Evolutionary conservation across 1,284 basidiomycete species (phyloP).

Genomic region (Phylloboletellus chloephorus): DNA sequence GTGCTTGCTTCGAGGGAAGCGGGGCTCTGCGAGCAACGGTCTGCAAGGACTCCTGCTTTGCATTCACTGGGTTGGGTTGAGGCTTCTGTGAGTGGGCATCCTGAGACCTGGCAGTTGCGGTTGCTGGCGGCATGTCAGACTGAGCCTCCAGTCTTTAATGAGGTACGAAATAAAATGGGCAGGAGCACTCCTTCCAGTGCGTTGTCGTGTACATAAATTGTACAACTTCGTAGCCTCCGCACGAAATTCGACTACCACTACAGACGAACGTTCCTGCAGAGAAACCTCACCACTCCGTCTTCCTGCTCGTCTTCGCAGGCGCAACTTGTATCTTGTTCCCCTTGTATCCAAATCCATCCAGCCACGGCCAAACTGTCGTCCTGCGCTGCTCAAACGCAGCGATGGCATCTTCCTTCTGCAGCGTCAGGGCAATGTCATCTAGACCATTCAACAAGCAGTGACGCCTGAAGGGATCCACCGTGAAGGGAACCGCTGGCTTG

Average conservation of each 20-base stretch:
- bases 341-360: slow-evolving; percentile 89
- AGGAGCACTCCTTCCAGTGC: slow-evolving; percentile 3
- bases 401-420: slow-evolving; percentile 71
- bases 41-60: slow-evolving; percentile 18
- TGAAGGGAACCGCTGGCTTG: slow-evolving; percentile 68
- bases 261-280: too few species aligned
- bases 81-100: slow-evolving; percentile 12
- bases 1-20: slow-evolving; percentile 29
- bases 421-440: slow-evolving; percentile 89
- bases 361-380: slow-evolving; percentile 82
- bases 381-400: slow-evolving; percentile 73
- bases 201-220: slow-evolving; percentile 10
- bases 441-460: slow-evolving; percentile 91
- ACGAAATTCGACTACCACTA: background rate
- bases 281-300: slow-evolving; percentile 73
- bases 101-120: slow-evolving; percentile 13
- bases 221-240: too few species aligned
- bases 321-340: slow-evolving; percentile 65
- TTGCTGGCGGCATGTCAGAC: slow-evolving; percentile 16
- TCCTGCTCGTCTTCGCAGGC: slow-evolving; percentile 41
- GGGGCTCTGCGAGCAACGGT: slow-evolving; percentile 13
- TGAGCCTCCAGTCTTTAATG: slow-evolving; percentile 3
- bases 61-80: slow-evolving; percentile 13
- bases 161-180: slow-evolving; percentile 1
- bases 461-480: slow-evolving; percentile 81